Evolutionary conservation across 1,139 yeast species (phyloP), one percentile per base, ranked within the genome.

Genomic region (Schizosaccharomyces versatilis): DNA sequence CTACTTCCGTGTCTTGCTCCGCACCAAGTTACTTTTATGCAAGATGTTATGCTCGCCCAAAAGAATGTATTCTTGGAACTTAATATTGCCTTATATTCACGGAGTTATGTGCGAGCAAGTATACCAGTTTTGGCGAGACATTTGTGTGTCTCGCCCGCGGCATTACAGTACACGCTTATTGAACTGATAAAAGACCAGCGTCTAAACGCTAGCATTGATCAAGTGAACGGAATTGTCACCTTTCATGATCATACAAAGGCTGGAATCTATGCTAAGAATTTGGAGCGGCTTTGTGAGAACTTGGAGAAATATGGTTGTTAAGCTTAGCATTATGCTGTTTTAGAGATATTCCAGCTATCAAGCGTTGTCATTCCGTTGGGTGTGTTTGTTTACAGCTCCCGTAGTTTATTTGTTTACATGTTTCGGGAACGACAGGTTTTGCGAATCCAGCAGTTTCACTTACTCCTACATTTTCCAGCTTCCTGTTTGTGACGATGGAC

Each of bases 11-110:
- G 36, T 36, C 53, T 47, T n/a, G 40, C 17, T 15, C 47, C 17
- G 7, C 53, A 40, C 42, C 44, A 39, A 41, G 19, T 47, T n/a
- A 38, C 9, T 38, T 40, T 24, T 40, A n/a, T 51, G 47, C 36
- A 41, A 39, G 19, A 39, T 6, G 19, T 14, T 38, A 15, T 48
- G 8, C 39, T 10, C 9, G 15, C 38, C 17, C 48, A 36, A n/a
- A 38, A 44, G 36, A 55, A 24, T 53, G 32, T 24, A 24, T 42
- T 40, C 53, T 53, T 44, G 36, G 49, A 44, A 32, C 19, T 36
- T n/a, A 44, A 44, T 44, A 17, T 44, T 32, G 38, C 32, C 12
- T 19, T 44, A 9, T 15, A 19, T 2, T 44, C 49, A 9, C 14
- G 32, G n/a, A 19, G 10, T 24, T 44, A 24, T 32, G 36, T 19